Evolutionary conservation across 306 rosid genomes (phyloP), one percentile per base, ranked within the genome.

Genomic region (Ammopiptanthus mongolicus): DNA sequence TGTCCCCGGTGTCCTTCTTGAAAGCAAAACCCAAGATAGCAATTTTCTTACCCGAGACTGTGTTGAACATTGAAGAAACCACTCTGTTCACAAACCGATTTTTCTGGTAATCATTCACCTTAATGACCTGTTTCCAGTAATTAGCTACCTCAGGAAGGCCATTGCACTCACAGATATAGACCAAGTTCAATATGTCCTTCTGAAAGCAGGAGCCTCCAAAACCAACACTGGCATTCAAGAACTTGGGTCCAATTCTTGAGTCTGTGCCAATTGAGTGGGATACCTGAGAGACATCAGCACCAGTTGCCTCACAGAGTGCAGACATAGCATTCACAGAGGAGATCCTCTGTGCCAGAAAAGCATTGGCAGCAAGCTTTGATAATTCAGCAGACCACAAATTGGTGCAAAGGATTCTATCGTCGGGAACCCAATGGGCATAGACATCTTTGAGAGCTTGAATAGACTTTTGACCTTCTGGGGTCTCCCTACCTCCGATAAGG

Each of bases 131-230:
- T 80, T 93, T 93, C 98, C 98, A 93, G 84, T 93, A 90, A 58
- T 88, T 87, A 36, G 98, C 97, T 7, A 93, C 98, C 80, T 90
- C 98, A 0, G 97, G 91, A 77, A 93, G 97, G 77, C 98, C 98
- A 63, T 93, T 89, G 81, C 98, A 93, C 81, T 93, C 97, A 14
- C 98, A 93, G 80, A 93, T 93, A 55, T 93, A 93, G 47, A 93
- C 93, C 82, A 93, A 71, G 87, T 93, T 93, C 86, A 93, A 69
- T 41, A 93, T 93, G 52, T 93, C 98, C 89, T 93, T 93, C 84
- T 93, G 98, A 77, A 93, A 93, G 85, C 98, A 93, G 4, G 98
- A 93, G 29, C 98, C 98, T 17, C 98, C 98, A 53, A 93, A 93
- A 13, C 98, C 98, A 65, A 89, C 98, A 23, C 98, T 93, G 28